phyloP scores from a whole-genome alignment of 352 stramenopile species.

The Pythium dissimile region DNA sequence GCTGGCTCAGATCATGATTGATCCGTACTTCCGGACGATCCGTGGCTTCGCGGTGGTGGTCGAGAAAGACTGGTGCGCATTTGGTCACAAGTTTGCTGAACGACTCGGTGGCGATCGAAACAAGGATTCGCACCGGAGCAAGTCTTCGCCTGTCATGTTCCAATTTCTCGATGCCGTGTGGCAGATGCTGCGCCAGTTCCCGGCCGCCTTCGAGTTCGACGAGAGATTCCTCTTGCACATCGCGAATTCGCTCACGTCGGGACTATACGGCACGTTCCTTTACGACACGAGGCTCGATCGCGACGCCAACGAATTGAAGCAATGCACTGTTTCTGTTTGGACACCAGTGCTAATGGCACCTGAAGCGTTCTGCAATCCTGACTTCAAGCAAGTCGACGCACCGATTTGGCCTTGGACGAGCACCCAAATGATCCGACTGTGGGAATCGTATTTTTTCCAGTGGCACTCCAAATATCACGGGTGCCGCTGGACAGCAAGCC shows the following conservation, averaged over 20 bases:
- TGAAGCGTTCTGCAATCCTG: slow-evolving; percentile 41
- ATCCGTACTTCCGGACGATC: slow-evolving; percentile 86
- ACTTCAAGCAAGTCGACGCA: slow-evolving; percentile 41
- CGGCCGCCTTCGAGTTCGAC: slow-evolving; percentile 84
- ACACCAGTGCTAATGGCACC: slow-evolving; percentile 64
- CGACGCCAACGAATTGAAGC: slow-evolving; percentile 52
- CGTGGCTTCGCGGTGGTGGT: slow-evolving; percentile 74
- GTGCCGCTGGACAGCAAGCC: slow-evolving; percentile 65
- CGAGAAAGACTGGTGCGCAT: slow-evolving; percentile 86
- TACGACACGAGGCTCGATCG: slow-evolving; percentile 74
- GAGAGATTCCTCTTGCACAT: slow-evolving; percentile 79
- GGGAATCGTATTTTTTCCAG: slow-evolving; percentile 85
- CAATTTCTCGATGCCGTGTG: slow-evolving; percentile 85
- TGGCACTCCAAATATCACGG: slow-evolving; percentile 84
- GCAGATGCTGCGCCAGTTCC: slow-evolving; percentile 82
- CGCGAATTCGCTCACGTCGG: slow-evolving; percentile 74
- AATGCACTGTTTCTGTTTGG: slow-evolving; percentile 70
- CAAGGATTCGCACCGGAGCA: slow-evolving; percentile 69
- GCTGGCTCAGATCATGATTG: slow-evolving; percentile 85
- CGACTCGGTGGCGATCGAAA: slow-evolving; percentile 64
- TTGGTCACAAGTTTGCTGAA: slow-evolving; percentile 84
- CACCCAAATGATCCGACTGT: slow-evolving; percentile 74
- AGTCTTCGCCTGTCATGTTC: slow-evolving; percentile 83
- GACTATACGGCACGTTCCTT: slow-evolving; percentile 80
- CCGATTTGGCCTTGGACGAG: slow-evolving; percentile 83